Evolutionary conservation across 2,329 filamentous ascomycete species (phyloP).

Genomic region (Diplodia seriata): DNA sequence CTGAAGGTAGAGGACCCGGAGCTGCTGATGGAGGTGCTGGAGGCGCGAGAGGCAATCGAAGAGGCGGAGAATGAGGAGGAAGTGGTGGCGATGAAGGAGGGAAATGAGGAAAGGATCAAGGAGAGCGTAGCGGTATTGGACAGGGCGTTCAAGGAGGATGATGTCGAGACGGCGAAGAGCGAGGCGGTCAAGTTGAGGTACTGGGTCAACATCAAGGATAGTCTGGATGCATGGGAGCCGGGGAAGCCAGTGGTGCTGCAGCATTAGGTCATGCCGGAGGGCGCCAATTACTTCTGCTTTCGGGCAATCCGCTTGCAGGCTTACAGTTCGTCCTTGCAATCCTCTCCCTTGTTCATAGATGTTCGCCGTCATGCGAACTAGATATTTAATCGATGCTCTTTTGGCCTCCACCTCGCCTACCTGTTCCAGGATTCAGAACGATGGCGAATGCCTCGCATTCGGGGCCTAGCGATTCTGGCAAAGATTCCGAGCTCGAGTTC

Average conservation of each 20-base stretch:
- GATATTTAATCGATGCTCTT: background rate
- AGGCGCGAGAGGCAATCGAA: slow-evolving; percentile 70
- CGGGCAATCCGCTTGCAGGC: too few species aligned
- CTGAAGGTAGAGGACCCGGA: slow-evolving; percentile 73
- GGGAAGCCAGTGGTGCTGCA: slow-evolving; percentile 68
- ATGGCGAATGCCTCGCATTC: background rate
- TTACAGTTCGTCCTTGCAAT: background rate
- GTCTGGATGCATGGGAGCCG: slow-evolving; percentile 81
- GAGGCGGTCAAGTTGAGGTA: slow-evolving; percentile 84
- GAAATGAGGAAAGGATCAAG: slow-evolving; percentile 72
- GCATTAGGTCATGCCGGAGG: slow-evolving; percentile 51
- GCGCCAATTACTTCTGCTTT: background rate
- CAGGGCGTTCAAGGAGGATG: slow-evolving; percentile 68
- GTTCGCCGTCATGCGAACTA: background rate
- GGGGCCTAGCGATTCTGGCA: background rate
- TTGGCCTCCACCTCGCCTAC: background rate
- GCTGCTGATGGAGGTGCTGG: slow-evolving; percentile 79
- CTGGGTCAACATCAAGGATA: slow-evolving; percentile 87
- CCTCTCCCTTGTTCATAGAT: background rate
- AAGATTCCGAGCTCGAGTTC: background rate
- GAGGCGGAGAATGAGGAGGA: slow-evolving; percentile 66
- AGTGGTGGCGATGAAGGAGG: slow-evolving; percentile 63
- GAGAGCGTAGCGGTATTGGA: slow-evolving; percentile 69
- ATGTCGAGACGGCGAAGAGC: slow-evolving; percentile 69
- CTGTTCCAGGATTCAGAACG: background rate